A percentile compares a stretch with the other conserved stretches of the same genome.
Conservation (phyloP, 805 yeast genomes). For the Candida vaughaniae region DNA sequence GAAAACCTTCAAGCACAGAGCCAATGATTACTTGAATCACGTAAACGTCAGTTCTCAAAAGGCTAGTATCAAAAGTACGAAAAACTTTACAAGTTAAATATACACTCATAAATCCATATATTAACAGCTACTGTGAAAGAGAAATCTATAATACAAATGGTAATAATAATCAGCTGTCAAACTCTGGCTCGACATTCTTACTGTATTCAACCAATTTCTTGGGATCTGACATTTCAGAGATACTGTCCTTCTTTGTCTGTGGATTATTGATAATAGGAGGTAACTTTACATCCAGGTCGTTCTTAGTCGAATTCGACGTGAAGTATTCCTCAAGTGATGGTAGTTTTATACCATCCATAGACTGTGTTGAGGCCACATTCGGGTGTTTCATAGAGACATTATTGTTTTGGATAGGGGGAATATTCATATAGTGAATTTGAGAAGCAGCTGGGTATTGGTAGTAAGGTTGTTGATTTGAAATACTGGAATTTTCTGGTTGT, state of each 20-base stretch:
- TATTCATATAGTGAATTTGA: conserved; percentile 13
- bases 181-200: too few species aligned
- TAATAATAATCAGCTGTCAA: too few species aligned
- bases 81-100: conserved; percentile 18
- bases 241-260: conserved; percentile 9
- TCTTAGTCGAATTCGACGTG: neutral
- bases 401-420: neutral
- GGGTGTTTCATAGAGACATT: neutral
- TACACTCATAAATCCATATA: conserved; percentile 2
- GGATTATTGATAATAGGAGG: conserved; percentile 15
- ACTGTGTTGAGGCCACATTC: conserved; percentile 2
- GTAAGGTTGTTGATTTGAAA: conserved; percentile 14
- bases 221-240: conserved; percentile 3
- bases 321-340: conserved; percentile 17
- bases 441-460: conserved; percentile 24
- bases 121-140: neutral
- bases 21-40: conserved; percentile 49
- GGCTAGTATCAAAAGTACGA: conserved; percentile 44
- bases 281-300: conserved; percentile 11
- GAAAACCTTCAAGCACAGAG: conserved; percentile 14
- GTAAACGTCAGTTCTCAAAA: conserved; percentile 44
- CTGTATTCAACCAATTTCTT: conserved; percentile 4
- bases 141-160: too few species aligned
- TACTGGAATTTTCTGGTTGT: neutral
- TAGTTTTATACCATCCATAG: conserved; percentile 9